These are phyloP conservation scores for Podospora pseudocomata DNA, from an alignment of 495 filamentous ascomycete genomes.

Conservation along the genomic window DNA sequence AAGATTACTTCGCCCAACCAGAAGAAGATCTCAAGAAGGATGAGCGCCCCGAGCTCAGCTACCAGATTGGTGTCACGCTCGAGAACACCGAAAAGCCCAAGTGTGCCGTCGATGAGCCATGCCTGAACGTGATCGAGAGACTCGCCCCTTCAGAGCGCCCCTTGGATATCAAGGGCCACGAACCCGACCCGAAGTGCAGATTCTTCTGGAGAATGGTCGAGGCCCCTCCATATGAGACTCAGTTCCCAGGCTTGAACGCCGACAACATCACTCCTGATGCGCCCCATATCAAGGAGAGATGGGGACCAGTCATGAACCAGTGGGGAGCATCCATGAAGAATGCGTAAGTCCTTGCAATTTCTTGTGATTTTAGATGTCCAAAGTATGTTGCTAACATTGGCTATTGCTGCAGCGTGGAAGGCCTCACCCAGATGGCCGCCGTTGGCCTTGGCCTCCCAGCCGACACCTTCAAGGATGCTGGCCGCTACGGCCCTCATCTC, in stretches of 20 bases:
- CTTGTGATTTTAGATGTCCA: too few relatives aligned
- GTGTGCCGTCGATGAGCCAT: slow-evolving; percentile 52
- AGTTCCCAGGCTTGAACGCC: slow-evolving; percentile 46
- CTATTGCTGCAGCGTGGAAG: slow-evolving; percentile 36
- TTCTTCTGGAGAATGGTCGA: slow-evolving; percentile 53
- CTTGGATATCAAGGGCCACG: slow-evolving; percentile 44
- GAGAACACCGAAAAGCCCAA: slow-evolving; percentile 55
- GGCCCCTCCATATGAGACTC: slow-evolving; percentile 42
- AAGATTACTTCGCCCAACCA: slow-evolving; percentile 54
- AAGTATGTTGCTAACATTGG: background rate
- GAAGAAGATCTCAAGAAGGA: slow-evolving; percentile 37
- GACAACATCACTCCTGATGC: slow-evolving; percentile 43
- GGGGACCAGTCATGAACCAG: slow-evolving; percentile 44
- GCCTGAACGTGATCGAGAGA: slow-evolving; percentile 45
- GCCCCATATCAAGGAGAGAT: slow-evolving; percentile 40
- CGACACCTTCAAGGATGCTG: slow-evolving; percentile 44
- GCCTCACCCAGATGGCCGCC: slow-evolving; percentile 47
- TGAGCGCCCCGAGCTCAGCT: slow-evolving; percentile 48
- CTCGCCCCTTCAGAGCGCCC: slow-evolving; percentile 45
- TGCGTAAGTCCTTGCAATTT: slow-evolving; percentile 36
- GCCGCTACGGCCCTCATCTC: slow-evolving; percentile 50
- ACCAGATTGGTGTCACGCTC: slow-evolving; percentile 52
- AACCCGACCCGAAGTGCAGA: slow-evolving; percentile 48
- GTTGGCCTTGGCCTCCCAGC: slow-evolving; percentile 45
- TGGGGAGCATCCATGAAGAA: slow-evolving; percentile 52